Base-by-base conservation (phyloP, 2,329 filamentous ascomycete genomes). In the Exserohilum turcica region DNA sequence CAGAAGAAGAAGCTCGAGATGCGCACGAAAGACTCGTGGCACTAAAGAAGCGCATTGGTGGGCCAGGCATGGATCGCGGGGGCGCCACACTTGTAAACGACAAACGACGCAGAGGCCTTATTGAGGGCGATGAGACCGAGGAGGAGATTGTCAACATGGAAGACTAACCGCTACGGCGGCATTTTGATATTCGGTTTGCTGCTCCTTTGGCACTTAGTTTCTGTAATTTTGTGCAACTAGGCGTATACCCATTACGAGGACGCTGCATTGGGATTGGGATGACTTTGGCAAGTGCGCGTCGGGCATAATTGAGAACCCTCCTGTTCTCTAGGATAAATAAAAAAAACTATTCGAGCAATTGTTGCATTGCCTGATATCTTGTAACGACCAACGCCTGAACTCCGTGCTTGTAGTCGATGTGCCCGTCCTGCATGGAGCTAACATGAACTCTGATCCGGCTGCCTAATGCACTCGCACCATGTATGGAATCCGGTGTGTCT, bases 81-180 rank as follows among this genome's bases (percentile, higher is more conserved):
- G 83, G 83, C 4, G 78, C 78, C 35, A 79, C 76, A 18, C 68
- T 86, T 5, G 82, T 79, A 3, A 86, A 79, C 28, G 76, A 79
- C 16, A 77, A 79, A 56, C 76, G 82, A 27, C 76, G 79, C 51
- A 64, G 68, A 51, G 79, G 79, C 0, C 78, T 85, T 46, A 71
- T 77, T 18, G 79, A 82, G 48, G 78, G 79, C 32, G 81, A 83
- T 56, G 77, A 79, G 36, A 76, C 80, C 27, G 80, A 79, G 56
- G 77, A 79, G 56, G 75, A 77, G 58, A 56, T 73, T 21, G 71
- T 74, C 0, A 65, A 73, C 52, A 64, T 55, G 10, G 70, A 71
- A 31, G 54, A 66, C 9, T 71, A 44, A 60, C 27, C 13, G 32
- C 6, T 3, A 32, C 16, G 24, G 27, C 19, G 31, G 33, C 31